Percentiles rank a stretch among this genome's conserved stretches.
phyloP scores from a whole-genome alignment of 2,329 filamentous ascomycete species.

The Botrytis aclada region DNA sequence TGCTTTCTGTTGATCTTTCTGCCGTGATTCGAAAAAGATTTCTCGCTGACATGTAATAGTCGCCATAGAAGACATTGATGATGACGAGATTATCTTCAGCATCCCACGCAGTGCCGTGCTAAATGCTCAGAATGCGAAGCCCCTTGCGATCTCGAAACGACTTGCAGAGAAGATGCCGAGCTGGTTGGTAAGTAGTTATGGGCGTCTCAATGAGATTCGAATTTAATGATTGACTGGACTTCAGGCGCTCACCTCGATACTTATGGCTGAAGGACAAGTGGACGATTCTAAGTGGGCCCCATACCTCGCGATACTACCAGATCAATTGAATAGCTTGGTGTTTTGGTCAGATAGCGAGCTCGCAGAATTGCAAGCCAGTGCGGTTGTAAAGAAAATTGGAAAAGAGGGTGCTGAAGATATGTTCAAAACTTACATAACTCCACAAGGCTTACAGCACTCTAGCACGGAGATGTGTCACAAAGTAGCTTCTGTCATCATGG shows the following conservation, averaged over 20 bases:
- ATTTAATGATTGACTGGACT: slow-evolving; percentile 1
- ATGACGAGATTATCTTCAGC: slow-evolving; percentile 63
- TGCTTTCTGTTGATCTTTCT: background rate
- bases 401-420: slow-evolving; percentile 55
- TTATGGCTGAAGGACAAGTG: slow-evolving; percentile 29
- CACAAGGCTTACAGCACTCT: slow-evolving; percentile 47
- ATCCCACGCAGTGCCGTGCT: slow-evolving; percentile 60
- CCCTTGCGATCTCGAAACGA: slow-evolving; percentile 43
- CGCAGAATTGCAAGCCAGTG: slow-evolving; percentile 59
- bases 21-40: background rate
- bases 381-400: slow-evolving; percentile 63
- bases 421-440: slow-evolving; percentile 53
- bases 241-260: slow-evolving; percentile 23
- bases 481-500: slow-evolving; percentile 69
- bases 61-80: slow-evolving; percentile 53
- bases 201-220: slow-evolving; percentile 19
- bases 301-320: slow-evolving; percentile 62
- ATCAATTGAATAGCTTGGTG: slow-evolving; percentile 63
- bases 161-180: slow-evolving; percentile 38
- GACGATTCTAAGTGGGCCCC: slow-evolving; percentile 42
- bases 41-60: slow-evolving; percentile 43
- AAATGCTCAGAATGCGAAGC: slow-evolving; percentile 52
- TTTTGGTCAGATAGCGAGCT: slow-evolving; percentile 64
- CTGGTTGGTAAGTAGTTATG: slow-evolving; percentile 43
- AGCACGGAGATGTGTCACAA: slow-evolving; percentile 51